Conservation (phyloP, 1,139 yeast genomes). For the Meyerozyma smithsonii region DNA sequence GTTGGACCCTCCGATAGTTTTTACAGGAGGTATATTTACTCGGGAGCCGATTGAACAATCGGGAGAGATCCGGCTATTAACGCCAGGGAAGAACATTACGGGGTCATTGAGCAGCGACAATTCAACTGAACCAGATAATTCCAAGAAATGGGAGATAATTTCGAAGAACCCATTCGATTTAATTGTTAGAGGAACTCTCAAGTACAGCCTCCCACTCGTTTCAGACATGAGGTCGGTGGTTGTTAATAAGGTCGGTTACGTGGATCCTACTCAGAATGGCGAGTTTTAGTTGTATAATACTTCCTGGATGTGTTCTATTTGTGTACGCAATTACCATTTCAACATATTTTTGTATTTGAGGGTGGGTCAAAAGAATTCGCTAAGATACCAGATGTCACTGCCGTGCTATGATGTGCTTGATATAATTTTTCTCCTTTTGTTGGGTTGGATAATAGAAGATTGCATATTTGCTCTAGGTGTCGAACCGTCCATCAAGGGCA, state of each 20-base stretch:
- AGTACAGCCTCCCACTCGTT: slow-evolving; percentile 69
- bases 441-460: not conserved
- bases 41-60: slow-evolving; percentile 52
- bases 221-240: slow-evolving; percentile 52
- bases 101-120: slow-evolving; percentile 15
- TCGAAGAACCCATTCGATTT: slow-evolving; percentile 82
- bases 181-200: slow-evolving; percentile 76
- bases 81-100: slow-evolving; percentile 70
- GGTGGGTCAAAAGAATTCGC: not conserved
- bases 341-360: not conserved
- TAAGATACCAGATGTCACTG: not conserved
- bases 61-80: slow-evolving; percentile 66
- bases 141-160: slow-evolving; percentile 69
- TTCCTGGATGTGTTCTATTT: not conserved
- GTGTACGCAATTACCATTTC: not conserved
- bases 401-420: not conserved
- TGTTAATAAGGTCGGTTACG: slow-evolving; percentile 54
- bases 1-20: slow-evolving; percentile 69
- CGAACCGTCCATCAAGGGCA: slow-evolving; percentile 22
- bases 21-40: slow-evolving; percentile 75
- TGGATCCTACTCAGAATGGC: slow-evolving; percentile 44
- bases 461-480: not conserved
- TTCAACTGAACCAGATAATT: slow-evolving; percentile 33
- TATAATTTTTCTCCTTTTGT: not conserved
- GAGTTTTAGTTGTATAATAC: not conserved